Evolutionary conservation across 169 alveolate genomes (phyloP).

Genomic region (Eimeria praecox): DNA sequence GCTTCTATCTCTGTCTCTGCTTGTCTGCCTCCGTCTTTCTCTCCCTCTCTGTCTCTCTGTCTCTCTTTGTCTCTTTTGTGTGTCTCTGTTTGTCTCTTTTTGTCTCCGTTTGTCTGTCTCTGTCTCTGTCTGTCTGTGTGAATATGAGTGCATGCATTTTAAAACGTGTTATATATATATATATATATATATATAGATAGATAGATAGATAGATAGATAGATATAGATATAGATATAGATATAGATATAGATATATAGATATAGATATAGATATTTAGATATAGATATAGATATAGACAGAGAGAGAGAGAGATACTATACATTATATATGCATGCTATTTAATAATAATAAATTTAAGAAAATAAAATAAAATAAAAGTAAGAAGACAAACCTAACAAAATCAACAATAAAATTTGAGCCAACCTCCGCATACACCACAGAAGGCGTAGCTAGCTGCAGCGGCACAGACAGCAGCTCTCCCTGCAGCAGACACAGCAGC

Average conservation of each 20-base stretch:
- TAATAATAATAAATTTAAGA: not conserved
- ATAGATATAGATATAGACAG: no score
- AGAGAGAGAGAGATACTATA: no score
- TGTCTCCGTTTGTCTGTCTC: not conserved
- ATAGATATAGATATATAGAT: no score
- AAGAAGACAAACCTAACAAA: constrained; percentile 49
- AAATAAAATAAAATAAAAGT: not conserved
- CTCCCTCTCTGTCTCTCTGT: no score
- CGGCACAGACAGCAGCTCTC: constrained; percentile 64
- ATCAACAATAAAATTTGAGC: constrained; percentile 73
- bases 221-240: no score
- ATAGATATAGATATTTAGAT: no score
- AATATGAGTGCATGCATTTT: no score
- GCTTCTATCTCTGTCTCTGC: not conserved
- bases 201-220: no score
- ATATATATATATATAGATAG: no score
- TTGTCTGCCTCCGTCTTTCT: not conserved
- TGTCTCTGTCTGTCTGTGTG: no score
- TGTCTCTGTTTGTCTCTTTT: not conserved
- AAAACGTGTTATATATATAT: no score
- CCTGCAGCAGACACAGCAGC: constrained; percentile 37
- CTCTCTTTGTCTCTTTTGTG: not conserved
- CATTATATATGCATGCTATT: not conserved
- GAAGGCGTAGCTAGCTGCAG: constrained; percentile 62
- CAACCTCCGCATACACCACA: constrained; percentile 77